phyloP scores from a whole-genome alignment of 805 yeast genomes.

The Yarrowia phangngaensis region DNA sequence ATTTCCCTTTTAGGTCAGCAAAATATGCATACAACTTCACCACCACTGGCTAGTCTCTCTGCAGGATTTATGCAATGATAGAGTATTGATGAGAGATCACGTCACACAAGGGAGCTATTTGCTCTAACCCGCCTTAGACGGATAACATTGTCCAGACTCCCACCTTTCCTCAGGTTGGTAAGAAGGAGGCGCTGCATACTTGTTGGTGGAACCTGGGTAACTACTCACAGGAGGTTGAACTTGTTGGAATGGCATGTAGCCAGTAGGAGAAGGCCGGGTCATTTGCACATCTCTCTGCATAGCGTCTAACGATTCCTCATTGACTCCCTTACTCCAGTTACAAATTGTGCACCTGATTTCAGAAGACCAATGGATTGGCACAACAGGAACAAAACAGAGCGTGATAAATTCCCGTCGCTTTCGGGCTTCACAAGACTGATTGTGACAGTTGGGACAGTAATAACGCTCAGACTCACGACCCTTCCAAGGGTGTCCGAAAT shows the following conservation, averaged over 20 bases:
- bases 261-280: constrained; percentile 6
- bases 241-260: constrained; percentile 2
- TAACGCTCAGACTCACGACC: constrained; percentile 33
- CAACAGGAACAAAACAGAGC: constrained; percentile 36
- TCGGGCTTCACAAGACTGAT: constrained; percentile 30
- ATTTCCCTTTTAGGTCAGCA: no score
- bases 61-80: no score
- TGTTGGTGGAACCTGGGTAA: constrained; percentile 1
- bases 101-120: no score
- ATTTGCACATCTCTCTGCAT: constrained; percentile 26
- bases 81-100: no score
- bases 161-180: constrained; percentile 10
- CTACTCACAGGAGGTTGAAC: constrained; percentile 3
- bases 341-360: constrained; percentile 33
- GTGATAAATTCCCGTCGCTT: constrained; percentile 38
- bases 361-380: constrained; percentile 36
- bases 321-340: constrained; percentile 32
- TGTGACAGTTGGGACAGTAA: constrained; percentile 37
- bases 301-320: constrained; percentile 30
- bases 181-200: constrained; percentile 5
- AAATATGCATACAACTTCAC: no score
- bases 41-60: no score
- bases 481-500: constrained; percentile 16
- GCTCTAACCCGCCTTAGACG: no score
- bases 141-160: neutral